Conservation (phyloP, 257 asterid genomes). For the Solanum tacnaense region DNA sequence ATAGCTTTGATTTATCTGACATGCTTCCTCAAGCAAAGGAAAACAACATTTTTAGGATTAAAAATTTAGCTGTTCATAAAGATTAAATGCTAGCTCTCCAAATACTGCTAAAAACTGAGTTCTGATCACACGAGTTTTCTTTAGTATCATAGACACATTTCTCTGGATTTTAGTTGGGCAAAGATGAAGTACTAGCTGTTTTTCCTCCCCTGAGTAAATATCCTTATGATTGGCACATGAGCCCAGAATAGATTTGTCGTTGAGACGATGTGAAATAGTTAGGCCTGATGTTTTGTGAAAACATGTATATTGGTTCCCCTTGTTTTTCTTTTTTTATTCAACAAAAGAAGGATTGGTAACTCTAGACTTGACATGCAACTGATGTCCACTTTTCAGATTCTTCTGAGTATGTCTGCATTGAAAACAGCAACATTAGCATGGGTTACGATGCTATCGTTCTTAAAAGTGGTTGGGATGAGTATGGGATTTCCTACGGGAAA, state of each 20-base stretch:
- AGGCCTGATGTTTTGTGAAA: background rate
- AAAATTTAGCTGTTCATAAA: background rate
- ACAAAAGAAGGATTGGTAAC: background rate
- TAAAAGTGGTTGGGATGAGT: conserved; percentile 99
- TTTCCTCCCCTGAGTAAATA: background rate
- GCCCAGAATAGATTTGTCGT: background rate
- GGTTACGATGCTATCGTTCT: conserved; percentile 71
- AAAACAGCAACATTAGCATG: conserved; percentile 76
- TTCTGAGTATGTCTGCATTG: conserved; percentile 69
- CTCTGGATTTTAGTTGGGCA: background rate
- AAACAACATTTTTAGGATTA: background rate
- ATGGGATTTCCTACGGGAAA: conserved; percentile 61
- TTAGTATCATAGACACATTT: background rate
- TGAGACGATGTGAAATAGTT: background rate
- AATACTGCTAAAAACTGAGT: background rate
- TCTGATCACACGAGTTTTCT: background rate
- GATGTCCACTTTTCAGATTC: conserved; percentile 51
- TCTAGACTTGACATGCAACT: background rate
- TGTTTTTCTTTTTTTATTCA: background rate
- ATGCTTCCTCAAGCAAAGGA: background rate
- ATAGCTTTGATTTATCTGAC: background rate
- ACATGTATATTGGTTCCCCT: background rate
- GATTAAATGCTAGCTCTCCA: background rate
- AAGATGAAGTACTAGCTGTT: background rate
- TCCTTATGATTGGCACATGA: background rate